Evolutionary conservation across 371 early-diverging fungal species (phyloP).

Genomic region (Actinomortierella ambigua): DNA sequence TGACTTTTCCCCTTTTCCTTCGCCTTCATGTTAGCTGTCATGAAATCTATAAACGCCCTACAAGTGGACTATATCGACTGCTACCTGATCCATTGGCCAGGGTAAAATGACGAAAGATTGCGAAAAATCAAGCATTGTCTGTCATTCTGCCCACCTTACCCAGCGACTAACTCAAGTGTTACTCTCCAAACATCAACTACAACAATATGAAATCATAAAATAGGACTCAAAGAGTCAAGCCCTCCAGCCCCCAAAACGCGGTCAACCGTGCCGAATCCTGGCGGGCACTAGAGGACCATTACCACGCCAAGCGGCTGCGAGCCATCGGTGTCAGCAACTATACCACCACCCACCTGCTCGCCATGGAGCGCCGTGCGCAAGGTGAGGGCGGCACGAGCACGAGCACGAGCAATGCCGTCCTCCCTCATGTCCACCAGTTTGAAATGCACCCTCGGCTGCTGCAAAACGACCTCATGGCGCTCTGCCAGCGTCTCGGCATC

Average conservation of each 20-base stretch:
- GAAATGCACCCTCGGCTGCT: conserved; percentile 74
- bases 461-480: conserved; percentile 57
- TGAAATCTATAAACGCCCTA: conserved; percentile 63
- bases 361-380: too few relatives aligned
- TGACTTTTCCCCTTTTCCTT: background rate
- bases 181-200: background rate
- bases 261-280: conserved; percentile 65
- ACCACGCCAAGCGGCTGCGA: conserved; percentile 56
- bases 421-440: conserved; percentile 73
- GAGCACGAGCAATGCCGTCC: too few relatives aligned
- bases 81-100: conserved; percentile 94
- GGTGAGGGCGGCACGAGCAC: too few relatives aligned
- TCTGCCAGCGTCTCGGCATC: conserved; percentile 61
- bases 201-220: background rate
- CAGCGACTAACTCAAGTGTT: too few relatives aligned
- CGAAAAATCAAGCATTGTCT: background rate
- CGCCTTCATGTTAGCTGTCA: conserved; percentile 55
- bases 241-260: conserved; percentile 48
- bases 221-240: conserved; percentile 53
- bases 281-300: conserved; percentile 71
- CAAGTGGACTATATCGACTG: conserved; percentile 81
- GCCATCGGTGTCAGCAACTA: conserved; percentile 90
- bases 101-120: conserved; percentile 24
- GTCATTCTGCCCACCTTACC: background rate
- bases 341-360: conserved; percentile 59